Conservation (phyloP, 345 rosid species). For the thale cress (Arabidopsis thaliana) region DNA sequence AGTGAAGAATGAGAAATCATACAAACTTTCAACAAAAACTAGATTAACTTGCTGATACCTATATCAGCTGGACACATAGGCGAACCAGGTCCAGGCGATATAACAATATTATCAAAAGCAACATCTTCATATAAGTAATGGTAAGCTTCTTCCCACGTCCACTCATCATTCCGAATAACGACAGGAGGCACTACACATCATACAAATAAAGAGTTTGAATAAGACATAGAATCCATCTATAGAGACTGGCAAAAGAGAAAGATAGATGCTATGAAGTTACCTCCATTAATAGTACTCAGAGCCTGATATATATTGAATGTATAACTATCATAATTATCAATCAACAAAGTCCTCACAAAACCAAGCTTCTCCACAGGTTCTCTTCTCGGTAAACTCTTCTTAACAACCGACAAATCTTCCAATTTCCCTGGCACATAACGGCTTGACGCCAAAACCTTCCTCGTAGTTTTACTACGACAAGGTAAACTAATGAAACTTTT, state of each 20-base stretch:
- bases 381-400: constrained; percentile 49
- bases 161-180: constrained; percentile 81
- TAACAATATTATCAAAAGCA: constrained; percentile 85
- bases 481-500: constrained; percentile 39
- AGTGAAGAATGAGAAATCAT: constrained; percentile 23
- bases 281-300: constrained; percentile 80
- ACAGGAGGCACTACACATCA: constrained; percentile 74
- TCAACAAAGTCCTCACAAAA: constrained; percentile 79
- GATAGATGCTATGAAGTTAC: constrained; percentile 45
- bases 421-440: constrained; percentile 56
- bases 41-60: constrained; percentile 52
- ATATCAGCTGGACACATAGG: constrained; percentile 81
- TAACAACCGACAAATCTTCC: constrained; percentile 54
- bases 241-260: constrained; percentile 9
- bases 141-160: constrained; percentile 77
- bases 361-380: constrained; percentile 60
- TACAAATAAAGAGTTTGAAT: constrained; percentile 1
- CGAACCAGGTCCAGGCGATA: constrained; percentile 99
- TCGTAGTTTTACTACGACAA: constrained; percentile 18
- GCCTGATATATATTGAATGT: constrained; percentile 92
- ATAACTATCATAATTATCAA: constrained; percentile 96
- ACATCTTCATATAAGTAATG: constrained; percentile 65
- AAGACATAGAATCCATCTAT: constrained; percentile 15
- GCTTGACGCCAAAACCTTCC: constrained; percentile 47
- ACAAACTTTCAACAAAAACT: neutral